Evolutionary conservation across 2,329 filamentous ascomycete genomes (phyloP).

Genomic region (Rutstroemia sp.): DNA sequence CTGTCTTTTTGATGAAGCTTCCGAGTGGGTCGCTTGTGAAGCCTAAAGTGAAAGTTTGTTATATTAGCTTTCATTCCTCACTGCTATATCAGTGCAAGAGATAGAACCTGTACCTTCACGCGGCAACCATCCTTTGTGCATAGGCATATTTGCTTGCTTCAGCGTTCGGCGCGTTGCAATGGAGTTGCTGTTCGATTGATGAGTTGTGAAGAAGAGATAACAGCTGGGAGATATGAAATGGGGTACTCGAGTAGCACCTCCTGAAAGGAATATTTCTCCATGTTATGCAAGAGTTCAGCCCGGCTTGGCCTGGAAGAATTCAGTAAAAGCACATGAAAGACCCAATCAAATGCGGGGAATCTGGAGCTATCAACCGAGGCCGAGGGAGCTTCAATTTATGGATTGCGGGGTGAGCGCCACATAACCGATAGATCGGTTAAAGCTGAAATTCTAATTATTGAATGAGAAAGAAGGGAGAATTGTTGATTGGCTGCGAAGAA

Average conservation of each 20-base stretch:
- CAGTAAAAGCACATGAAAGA: background rate
- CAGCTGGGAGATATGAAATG: background rate
- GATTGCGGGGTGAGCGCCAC: background rate
- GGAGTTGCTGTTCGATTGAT: background rate
- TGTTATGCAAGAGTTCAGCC: background rate
- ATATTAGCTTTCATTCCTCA: background rate
- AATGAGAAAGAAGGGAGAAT: too few relatives aligned
- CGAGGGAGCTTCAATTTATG: background rate
- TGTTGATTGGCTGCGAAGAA: too few relatives aligned
- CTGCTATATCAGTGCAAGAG: background rate
- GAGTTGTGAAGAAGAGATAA: background rate
- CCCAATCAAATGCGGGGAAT: background rate
- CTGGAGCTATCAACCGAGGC: too few relatives aligned
- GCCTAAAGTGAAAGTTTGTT: slow-evolving; percentile 22
- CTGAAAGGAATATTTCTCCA: too few relatives aligned
- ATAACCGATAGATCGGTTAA: background rate
- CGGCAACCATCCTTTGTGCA: slow-evolving; percentile 45
- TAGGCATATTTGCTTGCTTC: slow-evolving; percentile 31
- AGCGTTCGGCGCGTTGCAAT: background rate
- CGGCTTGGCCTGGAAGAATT: background rate
- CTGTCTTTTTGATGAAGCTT: slow-evolving; percentile 49
- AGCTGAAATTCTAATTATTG: too few relatives aligned
- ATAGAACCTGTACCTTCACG: slow-evolving; percentile 38
- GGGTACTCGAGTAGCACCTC: background rate
- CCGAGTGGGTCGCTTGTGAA: slow-evolving; percentile 54